Percentiles rank a stretch among this genome's conserved stretches.
These are phyloP conservation scores for Nannizziopsis arthrosporioides DNA, from an alignment of 2,329 filamentous ascomycete genomes.

Conservation along the genomic window DNA sequence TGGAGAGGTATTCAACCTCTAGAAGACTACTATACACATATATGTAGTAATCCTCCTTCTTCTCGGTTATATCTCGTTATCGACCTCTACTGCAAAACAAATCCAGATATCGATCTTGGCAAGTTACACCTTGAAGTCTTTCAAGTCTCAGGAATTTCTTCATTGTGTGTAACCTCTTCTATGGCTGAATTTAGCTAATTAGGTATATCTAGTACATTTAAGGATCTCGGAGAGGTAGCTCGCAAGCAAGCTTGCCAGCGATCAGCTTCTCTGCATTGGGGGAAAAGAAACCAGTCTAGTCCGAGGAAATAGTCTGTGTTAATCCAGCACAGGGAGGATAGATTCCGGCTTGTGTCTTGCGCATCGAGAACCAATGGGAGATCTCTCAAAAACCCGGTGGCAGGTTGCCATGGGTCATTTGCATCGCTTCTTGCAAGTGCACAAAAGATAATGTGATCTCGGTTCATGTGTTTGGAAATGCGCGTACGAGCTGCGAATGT, in stretches of 20 bases:
- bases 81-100: conserved; percentile 21
- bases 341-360: conserved; percentile 19
- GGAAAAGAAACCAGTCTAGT: conserved; percentile 18
- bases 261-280: conserved; percentile 19
- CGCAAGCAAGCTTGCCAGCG: conserved; percentile 15
- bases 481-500: conserved; percentile 8
- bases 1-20: conserved; percentile 14
- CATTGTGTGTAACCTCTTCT: conserved; percentile 16
- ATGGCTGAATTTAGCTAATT: conserved; percentile 13
- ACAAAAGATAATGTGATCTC: conserved; percentile 12
- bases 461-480: conserved; percentile 8
- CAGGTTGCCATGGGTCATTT: conserved; percentile 14
- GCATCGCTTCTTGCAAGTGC: conserved; percentile 11
- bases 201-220: conserved; percentile 15
- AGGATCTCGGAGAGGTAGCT: conserved; percentile 14
- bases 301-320: conserved; percentile 19
- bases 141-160: conserved; percentile 19
- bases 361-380: conserved; percentile 18
- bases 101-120: conserved; percentile 19
- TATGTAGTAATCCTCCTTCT: conserved; percentile 19
- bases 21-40: conserved; percentile 20
- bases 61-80: conserved; percentile 23
- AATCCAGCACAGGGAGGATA: conserved; percentile 19
- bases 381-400: conserved; percentile 19
- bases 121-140: conserved; percentile 21